A percentile compares a stretch with the other conserved stretches of the same genome.
phyloP scores from a whole-genome alignment of 768 basidiomycete species.

The Lentinula sp. region DNA sequence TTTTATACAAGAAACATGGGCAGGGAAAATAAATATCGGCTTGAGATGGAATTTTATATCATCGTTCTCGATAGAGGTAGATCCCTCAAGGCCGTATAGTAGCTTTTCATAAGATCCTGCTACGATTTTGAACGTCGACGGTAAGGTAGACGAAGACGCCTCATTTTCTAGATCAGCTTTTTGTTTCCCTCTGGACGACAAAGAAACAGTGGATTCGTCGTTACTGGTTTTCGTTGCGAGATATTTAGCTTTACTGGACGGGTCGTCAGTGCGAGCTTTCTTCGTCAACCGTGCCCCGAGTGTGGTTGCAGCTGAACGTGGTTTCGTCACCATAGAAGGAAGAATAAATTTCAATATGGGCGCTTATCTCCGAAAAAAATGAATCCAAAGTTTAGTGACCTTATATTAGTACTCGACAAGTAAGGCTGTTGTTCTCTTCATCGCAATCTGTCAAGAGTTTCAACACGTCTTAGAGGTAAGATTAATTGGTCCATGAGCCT shows the following conservation, averaged over 20 bases:
- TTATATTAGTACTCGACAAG: no score
- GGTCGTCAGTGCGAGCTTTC: background rate
- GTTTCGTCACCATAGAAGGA: background rate
- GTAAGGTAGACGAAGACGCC: constrained; percentile 22
- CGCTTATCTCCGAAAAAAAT: background rate
- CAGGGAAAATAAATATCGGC: constrained; percentile 94
- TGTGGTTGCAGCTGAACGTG: background rate
- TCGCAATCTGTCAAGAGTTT: no score
- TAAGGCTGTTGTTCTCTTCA: no score
- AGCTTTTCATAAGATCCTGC: constrained; percentile 97
- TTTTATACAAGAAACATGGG: constrained; percentile 91
- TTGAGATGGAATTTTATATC: constrained; percentile 40
- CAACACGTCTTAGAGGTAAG: no score
- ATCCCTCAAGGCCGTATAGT: constrained; percentile 82
- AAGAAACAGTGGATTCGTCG: background rate
- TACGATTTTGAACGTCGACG: constrained; percentile 74
- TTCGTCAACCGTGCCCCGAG: background rate
- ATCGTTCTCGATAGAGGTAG: constrained; percentile 28
- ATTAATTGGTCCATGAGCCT: no score
- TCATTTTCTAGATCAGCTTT: constrained; percentile 9
- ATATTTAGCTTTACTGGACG: background rate
- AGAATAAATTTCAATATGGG: background rate
- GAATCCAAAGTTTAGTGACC: no score
- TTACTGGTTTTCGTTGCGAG: background rate
- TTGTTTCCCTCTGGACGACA: constrained; percentile 15